These are phyloP conservation scores for Pyrenophora tritici-repentis DNA, from an alignment of 2,329 filamentous ascomycete species.

Conservation along the genomic window DNA sequence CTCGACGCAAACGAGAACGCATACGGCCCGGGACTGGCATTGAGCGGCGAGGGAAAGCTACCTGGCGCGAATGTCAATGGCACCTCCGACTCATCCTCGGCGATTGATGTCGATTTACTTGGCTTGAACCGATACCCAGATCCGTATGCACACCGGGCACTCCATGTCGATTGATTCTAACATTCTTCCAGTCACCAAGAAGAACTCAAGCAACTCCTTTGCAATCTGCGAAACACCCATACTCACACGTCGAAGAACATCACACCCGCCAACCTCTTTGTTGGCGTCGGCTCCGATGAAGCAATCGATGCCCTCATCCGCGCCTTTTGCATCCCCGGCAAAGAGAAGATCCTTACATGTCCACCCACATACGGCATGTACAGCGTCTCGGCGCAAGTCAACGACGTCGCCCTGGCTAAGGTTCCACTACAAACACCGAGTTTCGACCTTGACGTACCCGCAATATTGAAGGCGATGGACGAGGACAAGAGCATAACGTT, in stretches of 20 bases:
- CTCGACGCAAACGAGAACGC: slow-evolving; percentile 99
- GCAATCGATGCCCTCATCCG: slow-evolving; percentile 92
- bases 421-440: slow-evolving; percentile 77
- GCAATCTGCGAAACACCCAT: slow-evolving; percentile 84
- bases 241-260: slow-evolving; percentile 75
- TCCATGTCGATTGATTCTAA: slow-evolving; percentile 2
- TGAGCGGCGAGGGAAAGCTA: slow-evolving; percentile 56
- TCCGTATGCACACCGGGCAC: slow-evolving; percentile 56
- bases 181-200: slow-evolving; percentile 68
- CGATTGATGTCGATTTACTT: slow-evolving; percentile 72
- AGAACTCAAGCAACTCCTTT: slow-evolving; percentile 84
- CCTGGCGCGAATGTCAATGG: slow-evolving; percentile 51
- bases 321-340: slow-evolving; percentile 86
- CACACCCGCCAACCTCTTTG: slow-evolving; percentile 82
- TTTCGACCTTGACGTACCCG: slow-evolving; percentile 73
- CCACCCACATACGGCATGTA: slow-evolving; percentile 99
- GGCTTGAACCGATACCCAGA: slow-evolving; percentile 94
- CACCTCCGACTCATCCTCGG: slow-evolving; percentile 43
- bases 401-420: slow-evolving; percentile 84
- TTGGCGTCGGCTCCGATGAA: slow-evolving; percentile 95
- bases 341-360: slow-evolving; percentile 90
- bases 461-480: slow-evolving; percentile 69
- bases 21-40: slow-evolving; percentile 77
- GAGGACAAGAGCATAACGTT: slow-evolving; percentile 75
- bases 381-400: slow-evolving; percentile 88